Base-by-base conservation (phyloP, 116 monocot species). In the Phalaenopsis hybrid region DNA sequence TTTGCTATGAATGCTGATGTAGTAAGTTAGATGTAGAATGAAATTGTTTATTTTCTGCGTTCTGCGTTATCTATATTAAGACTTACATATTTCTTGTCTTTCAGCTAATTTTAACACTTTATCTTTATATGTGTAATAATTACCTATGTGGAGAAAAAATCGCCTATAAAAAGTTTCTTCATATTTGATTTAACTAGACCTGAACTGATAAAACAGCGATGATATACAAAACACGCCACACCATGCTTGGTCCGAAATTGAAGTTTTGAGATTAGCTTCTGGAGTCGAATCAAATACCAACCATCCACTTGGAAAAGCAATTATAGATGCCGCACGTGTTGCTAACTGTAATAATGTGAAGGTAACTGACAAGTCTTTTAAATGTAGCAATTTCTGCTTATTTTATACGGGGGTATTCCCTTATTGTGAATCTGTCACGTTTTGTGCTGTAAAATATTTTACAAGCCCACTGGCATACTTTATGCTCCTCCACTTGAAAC, bases 241-340 rank as follows among this genome's bases (percentile, higher is more conserved):
- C 58, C 33, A 75, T 67, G 81, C 75, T 77, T 92, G 81, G 85
- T 85, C 89, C 55, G 90, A 95, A 84, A 78, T 18, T 76, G 98
- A 99, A 75, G 83, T 99, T 82, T 86, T 99, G 89, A 89, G 81
- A 77, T 87, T 99, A 69, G 95, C 98, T 84, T 90, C 95, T 63
- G 93, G 89, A 78, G 98, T 99, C 79, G 98, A 99, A 88, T 90
- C 90, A 63, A 94, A 93, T 80, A 93, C 98, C 69, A 95, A 90
- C 79, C 98, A 99, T 88, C 98, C 98, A 57, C 87, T 99, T 88
- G 98, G 98, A 82, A 99, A 99, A 89, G 95, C 95, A 76, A 99
- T 99, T 67, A 1, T 86, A 45, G 92, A 92, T 86, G 98, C 98
- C 81, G 92, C 95, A 87, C 86, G 75, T 79, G 82, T 79, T 85